These are phyloP conservation scores for Stagonosporopsis cucurbitacearum DNA, from an alignment of 2,329 filamentous ascomycete species.

Conservation along the genomic window DNA sequence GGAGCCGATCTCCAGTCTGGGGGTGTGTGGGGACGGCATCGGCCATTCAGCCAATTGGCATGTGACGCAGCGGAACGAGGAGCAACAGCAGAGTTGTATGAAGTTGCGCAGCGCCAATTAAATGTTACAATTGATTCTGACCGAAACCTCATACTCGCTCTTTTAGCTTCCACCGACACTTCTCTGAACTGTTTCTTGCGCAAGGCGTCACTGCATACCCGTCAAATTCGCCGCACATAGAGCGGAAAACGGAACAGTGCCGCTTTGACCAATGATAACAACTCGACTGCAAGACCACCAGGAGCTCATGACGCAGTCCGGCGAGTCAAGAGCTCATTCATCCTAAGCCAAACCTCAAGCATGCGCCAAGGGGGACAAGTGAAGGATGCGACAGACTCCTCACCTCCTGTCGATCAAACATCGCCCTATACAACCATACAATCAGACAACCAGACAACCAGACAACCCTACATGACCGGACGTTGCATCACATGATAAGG, in stretches of 20 bases:
- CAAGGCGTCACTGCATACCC: background rate
- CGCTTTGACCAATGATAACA: slow-evolving; percentile 9
- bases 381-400: background rate
- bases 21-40: slow-evolving; percentile 6
- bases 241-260: background rate
- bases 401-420: slow-evolving; percentile 3
- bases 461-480: background rate
- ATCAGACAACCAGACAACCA: too few relatives aligned
- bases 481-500: background rate
- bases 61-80: slow-evolving; percentile 6
- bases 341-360: background rate
- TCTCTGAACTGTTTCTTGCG: background rate
- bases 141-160: background rate
- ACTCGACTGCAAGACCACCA: background rate
- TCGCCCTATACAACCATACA: background rate
- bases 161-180: background rate
- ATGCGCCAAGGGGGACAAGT: background rate
- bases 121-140: background rate
- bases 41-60: slow-evolving; percentile 6
- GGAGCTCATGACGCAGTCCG: background rate
- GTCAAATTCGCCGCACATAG: background rate
- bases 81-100: background rate
- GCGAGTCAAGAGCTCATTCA: background rate
- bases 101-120: background rate
- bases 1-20: slow-evolving; percentile 19